phyloP scores from a whole-genome alignment of 345 rosid genomes.

The Citrus sp. region DNA sequence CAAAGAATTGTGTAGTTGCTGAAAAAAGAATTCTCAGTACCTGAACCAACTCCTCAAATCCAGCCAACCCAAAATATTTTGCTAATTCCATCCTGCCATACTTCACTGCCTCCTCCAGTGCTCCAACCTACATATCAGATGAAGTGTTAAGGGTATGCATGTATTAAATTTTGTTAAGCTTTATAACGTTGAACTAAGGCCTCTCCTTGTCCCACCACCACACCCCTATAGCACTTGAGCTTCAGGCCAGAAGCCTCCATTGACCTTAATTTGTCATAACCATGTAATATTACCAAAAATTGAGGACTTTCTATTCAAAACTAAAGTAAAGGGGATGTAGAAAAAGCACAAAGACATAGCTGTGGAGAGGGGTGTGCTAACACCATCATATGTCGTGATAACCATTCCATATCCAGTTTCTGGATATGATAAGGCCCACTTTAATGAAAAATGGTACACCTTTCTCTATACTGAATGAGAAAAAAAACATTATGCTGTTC shows the following conservation, averaged over 20 bases:
- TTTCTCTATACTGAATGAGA: not conserved
- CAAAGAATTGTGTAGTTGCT: not conserved
- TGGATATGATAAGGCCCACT: not conserved
- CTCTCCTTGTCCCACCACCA: not conserved
- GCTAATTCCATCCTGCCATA: slow-evolving; percentile 75
- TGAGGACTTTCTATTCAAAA: not conserved
- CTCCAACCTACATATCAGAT: slow-evolving; percentile 53
- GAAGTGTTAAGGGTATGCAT: not conserved
- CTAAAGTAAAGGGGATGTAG: not conserved
- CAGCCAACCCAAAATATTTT: slow-evolving; percentile 54
- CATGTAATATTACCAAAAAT: not conserved
- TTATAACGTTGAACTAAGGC: not conserved
- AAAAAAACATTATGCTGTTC: not conserved
- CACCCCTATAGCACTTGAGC: not conserved
- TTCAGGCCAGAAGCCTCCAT: not conserved
- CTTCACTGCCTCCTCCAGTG: slow-evolving; percentile 70
- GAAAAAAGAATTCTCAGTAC: slow-evolving; percentile 28
- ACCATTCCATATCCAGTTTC: not conserved
- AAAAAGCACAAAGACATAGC: not conserved
- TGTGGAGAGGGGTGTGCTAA: not conserved
- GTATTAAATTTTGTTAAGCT: not conserved
- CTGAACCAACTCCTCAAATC: slow-evolving; percentile 64
- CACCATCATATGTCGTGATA: not conserved
- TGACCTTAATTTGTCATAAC: not conserved
- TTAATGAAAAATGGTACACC: not conserved